Conservation (phyloP, 2,329 filamentous ascomycete genomes). For the Xylariaceae sp. region DNA sequence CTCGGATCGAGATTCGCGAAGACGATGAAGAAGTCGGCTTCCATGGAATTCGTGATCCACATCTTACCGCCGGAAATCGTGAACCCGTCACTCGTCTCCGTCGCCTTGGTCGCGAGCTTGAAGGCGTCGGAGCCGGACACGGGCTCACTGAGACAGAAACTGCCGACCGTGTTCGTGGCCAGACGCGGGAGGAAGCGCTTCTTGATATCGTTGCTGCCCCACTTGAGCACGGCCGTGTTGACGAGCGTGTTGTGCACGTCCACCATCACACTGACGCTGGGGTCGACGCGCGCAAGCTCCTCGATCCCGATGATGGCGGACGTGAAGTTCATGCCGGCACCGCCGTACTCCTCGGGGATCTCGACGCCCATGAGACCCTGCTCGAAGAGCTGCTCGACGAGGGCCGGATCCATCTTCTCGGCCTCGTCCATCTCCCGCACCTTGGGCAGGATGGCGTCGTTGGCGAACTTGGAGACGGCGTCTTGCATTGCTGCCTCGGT, state of each 20-base stretch:
- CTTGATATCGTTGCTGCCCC: slow-evolving; percentile 70
- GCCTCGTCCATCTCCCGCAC: slow-evolving; percentile 97
- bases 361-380: slow-evolving; percentile 96
- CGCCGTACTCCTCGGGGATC: slow-evolving; percentile 94
- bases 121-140: slow-evolving; percentile 94
- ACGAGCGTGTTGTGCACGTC: slow-evolving; percentile 98
- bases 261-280: slow-evolving; percentile 88
- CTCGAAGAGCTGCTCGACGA: slow-evolving; percentile 94
- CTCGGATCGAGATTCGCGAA: slow-evolving; percentile 91
- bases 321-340: slow-evolving; percentile 98
- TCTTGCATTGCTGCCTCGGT: slow-evolving; percentile 86
- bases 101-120: slow-evolving; percentile 85
- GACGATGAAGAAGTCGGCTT: slow-evolving; percentile 92
- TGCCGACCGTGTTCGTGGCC: slow-evolving; percentile 83
- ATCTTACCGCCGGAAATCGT: slow-evolving; percentile 90
- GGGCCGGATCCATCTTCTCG: slow-evolving; percentile 80
- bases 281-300: slow-evolving; percentile 89
- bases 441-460: slow-evolving; percentile 81
- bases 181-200: slow-evolving; percentile 85
- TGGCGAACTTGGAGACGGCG: slow-evolving; percentile 83
- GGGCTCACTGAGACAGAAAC: slow-evolving; percentile 90
- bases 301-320: slow-evolving; percentile 94
- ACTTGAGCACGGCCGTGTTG: slow-evolving; percentile 87
- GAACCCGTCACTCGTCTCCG: slow-evolving; percentile 77
- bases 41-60: slow-evolving; percentile 99